Conservation (phyloP, 2,329 filamentous ascomycete genomes). For the Tolypocladium inflatum region DNA sequence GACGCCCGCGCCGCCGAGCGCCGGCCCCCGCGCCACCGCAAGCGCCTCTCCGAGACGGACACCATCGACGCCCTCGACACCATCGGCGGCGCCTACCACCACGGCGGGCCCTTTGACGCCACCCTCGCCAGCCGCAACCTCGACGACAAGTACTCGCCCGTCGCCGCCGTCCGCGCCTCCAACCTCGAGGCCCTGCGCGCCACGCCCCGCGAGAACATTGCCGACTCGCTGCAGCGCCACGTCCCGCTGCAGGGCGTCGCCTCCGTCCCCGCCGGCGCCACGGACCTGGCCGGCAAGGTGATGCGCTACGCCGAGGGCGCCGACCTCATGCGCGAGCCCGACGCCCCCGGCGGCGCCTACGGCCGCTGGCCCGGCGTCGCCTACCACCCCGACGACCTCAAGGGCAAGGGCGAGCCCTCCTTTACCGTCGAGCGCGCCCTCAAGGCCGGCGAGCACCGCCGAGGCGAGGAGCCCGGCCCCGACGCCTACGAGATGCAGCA, state of each 20-base stretch:
- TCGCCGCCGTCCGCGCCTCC: constrained; percentile 64
- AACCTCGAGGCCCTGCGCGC: constrained; percentile 73
- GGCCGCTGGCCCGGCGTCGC: constrained; percentile 61
- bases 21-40: constrained; percentile 58
- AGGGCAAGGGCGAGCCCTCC: constrained; percentile 73
- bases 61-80: constrained; percentile 73
- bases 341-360: constrained; percentile 63
- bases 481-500: constrained; percentile 41
- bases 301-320: constrained; percentile 80
- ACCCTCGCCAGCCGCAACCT: constrained; percentile 66
- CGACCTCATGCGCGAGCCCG: constrained; percentile 69
- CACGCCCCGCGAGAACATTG: constrained; percentile 68
- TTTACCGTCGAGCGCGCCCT: constrained; percentile 61
- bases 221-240: constrained; percentile 63
- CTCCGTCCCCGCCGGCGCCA: constrained; percentile 61
- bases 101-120: constrained; percentile 85
- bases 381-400: constrained; percentile 69
- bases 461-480: no score
- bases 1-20: constrained; percentile 58
- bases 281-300: constrained; percentile 57
- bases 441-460: constrained; percentile 44
- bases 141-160: constrained; percentile 52
- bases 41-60: constrained; percentile 60
- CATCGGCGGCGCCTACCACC: constrained; percentile 64
- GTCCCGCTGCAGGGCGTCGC: constrained; percentile 76